phyloP scores from a whole-genome alignment of 2,329 filamentous ascomycete genomes.

The Coleophoma cylindrospora region DNA sequence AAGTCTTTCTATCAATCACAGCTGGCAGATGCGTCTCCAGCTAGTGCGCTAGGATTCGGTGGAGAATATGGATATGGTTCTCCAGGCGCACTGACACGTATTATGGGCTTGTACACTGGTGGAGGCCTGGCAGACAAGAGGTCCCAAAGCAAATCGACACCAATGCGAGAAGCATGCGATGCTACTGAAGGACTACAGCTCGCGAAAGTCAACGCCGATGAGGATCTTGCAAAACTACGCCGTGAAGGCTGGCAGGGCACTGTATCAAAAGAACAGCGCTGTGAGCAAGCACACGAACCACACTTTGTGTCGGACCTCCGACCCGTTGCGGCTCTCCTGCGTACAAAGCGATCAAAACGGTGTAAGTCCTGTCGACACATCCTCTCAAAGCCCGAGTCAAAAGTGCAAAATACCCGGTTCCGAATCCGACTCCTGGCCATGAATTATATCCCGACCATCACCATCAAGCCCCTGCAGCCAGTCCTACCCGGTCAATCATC shows the following conservation, averaged over 20 bases:
- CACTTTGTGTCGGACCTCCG: slow-evolving; percentile 68
- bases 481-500: slow-evolving; percentile 20
- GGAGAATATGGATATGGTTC: slow-evolving; percentile 59
- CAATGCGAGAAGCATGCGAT: slow-evolving; percentile 76
- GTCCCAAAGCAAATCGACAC: slow-evolving; percentile 58
- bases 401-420: slow-evolving; percentile 83
- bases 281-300: slow-evolving; percentile 36
- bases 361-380: slow-evolving; percentile 93
- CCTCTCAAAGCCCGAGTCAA: slow-evolving; percentile 88
- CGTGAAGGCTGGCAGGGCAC: slow-evolving; percentile 61
- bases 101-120: slow-evolving; percentile 84
- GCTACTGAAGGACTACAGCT: slow-evolving; percentile 67
- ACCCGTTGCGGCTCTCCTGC: slow-evolving; percentile 75
- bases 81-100: slow-evolving; percentile 75
- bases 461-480: slow-evolving; percentile 57
- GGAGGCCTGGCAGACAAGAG: slow-evolving; percentile 59
- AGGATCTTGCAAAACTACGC: slow-evolving; percentile 54
- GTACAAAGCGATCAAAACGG: slow-evolving; percentile 90
- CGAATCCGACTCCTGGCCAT: slow-evolving; percentile 86
- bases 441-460: slow-evolving; percentile 81
- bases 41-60: slow-evolving; percentile 50
- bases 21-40: slow-evolving; percentile 54
- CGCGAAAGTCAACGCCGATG: slow-evolving; percentile 42
- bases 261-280: slow-evolving; percentile 47
- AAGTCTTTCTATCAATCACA: slow-evolving; percentile 80